Percentiles rank a stretch among this genome's conserved stretches.
phyloP scores from a whole-genome alignment of 495 filamentous ascomycete species.

The Penicillium argentinense region DNA sequence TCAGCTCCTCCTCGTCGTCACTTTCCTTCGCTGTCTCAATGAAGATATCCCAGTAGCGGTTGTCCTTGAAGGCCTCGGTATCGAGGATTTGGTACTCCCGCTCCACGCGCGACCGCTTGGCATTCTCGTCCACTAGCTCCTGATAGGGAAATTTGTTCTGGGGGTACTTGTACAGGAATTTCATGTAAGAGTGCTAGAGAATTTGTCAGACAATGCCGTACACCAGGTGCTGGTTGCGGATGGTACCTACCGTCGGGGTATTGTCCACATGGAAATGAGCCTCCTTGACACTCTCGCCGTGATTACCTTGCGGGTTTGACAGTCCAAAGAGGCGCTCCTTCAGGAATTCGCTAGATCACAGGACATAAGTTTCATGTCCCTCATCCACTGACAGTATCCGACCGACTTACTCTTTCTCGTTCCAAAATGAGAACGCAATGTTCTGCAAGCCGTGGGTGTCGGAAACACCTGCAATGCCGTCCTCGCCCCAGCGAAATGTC shows the following conservation, averaged over 20 bases:
- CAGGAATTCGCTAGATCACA: conserved; percentile 67
- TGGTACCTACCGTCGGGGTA: conserved; percentile 58
- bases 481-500: conserved; percentile 92
- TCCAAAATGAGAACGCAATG: conserved; percentile 96
- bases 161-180: conserved; percentile 95
- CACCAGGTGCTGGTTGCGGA: too few relatives aligned
- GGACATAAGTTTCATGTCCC: neutral
- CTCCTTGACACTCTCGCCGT: conserved; percentile 96
- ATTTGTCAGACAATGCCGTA: neutral
- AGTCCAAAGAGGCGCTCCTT: conserved; percentile 94
- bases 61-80: conserved; percentile 87
- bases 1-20: conserved; percentile 82
- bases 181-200: conserved; percentile 93
- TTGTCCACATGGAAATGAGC: conserved; percentile 96
- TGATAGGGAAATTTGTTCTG: conserved; percentile 91
- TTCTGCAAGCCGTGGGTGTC: conserved; percentile 89
- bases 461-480: conserved; percentile 94
- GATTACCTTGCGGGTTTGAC: conserved; percentile 93
- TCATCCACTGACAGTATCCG: neutral
- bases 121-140: conserved; percentile 80
- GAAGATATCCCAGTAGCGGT: conserved; percentile 94
- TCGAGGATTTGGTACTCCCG: conserved; percentile 90
- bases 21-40: conserved; percentile 95
- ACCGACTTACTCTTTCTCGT: conserved; percentile 82
- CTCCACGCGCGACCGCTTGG: conserved; percentile 67